A percentile compares a stretch with the other conserved stretches of the same genome.
Conservation (phyloP, 208 protist genomes). For the Trypanosoma congolense region DNA sequence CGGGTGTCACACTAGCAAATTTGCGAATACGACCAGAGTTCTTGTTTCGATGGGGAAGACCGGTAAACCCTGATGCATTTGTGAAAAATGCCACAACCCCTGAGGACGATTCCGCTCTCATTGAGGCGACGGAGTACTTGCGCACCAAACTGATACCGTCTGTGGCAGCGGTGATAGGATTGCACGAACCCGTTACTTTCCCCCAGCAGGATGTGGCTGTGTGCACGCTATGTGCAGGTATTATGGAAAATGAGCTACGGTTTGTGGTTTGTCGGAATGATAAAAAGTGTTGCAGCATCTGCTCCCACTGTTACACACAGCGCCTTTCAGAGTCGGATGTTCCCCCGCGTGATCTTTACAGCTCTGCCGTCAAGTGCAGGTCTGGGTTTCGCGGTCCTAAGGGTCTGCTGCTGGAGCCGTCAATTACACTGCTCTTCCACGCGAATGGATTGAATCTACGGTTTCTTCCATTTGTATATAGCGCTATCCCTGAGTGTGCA, state of each 20-base stretch:
- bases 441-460: conserved; percentile 69
- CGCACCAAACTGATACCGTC: conserved; percentile 40
- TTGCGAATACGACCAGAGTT: conserved; percentile 47
- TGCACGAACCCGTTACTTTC: conserved; percentile 28
- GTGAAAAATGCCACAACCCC: conserved; percentile 18
- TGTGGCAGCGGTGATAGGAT: conserved; percentile 50
- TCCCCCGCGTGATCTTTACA: conserved; percentile 22
- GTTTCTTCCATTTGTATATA: conserved; percentile 75
- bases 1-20: neutral
- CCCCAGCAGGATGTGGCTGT: conserved; percentile 22
- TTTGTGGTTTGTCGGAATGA: conserved; percentile 61
- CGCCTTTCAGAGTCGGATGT: conserved; percentile 27
- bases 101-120: conserved; percentile 21
- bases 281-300: conserved; percentile 62
- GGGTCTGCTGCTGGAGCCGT: conserved; percentile 51
- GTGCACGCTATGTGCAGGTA: conserved; percentile 47
- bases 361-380: conserved; percentile 55
- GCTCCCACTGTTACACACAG: conserved; percentile 65
- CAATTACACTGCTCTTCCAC: conserved; percentile 50
- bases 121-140: conserved; percentile 35
- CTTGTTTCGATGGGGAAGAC: conserved; percentile 23
- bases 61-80: conserved; percentile 41
- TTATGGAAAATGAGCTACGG: conserved; percentile 73
- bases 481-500: conserved; percentile 45
- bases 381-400: conserved; percentile 26